phyloP scores from a whole-genome alignment of 139 green algal species.

The Chlamydomonas schloesseri region DNA sequence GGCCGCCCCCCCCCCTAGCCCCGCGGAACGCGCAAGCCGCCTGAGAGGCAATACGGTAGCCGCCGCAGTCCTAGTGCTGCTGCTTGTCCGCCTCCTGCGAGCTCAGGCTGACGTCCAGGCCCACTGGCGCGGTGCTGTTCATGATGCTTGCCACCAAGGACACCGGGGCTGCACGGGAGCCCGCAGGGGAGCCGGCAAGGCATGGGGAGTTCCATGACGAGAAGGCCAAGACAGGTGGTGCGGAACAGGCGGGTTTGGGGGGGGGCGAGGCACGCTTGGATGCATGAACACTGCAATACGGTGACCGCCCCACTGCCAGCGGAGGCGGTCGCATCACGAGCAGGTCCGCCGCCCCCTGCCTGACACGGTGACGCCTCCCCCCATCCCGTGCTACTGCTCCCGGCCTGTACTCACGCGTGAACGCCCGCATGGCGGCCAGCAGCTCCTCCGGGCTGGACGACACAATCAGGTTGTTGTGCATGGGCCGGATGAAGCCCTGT shows the following conservation, averaged over 20 bases:
- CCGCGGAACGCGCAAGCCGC: too few species aligned
- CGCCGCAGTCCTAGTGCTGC: neutral
- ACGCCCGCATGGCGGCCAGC: constrained; percentile 46
- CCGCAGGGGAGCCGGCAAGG: neutral
- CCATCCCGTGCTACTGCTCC: neutral
- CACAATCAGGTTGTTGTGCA: constrained; percentile 57
- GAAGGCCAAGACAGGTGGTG: too few species aligned
- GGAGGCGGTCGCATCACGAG: too few species aligned
- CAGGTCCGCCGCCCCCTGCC: too few species aligned
- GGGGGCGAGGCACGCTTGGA: too few species aligned
- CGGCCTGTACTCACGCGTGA: constrained; percentile 40
- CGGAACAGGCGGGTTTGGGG: too few species aligned
- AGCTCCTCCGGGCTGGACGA: constrained; percentile 49
- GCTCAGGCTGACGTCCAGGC: constrained; percentile 20
- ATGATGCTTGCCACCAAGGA: constrained; percentile 4
- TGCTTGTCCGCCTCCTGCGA: constrained; percentile 8
- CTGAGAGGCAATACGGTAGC: too few species aligned
- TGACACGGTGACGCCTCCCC: neutral
- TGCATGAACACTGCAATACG: neutral
- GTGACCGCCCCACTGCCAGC: too few species aligned
- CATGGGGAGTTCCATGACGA: too few species aligned
- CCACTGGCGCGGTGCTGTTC: constrained; percentile 16
- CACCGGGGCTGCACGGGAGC: constrained; percentile 3
- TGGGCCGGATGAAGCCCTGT: constrained; percentile 51
- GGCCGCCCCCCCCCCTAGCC: too few species aligned